Evolutionary conservation across 768 basidiomycete genomes (phyloP), one percentile per base, ranked within the genome.

Genomic region (Tylopilus plumbeoviolaceoides): DNA sequence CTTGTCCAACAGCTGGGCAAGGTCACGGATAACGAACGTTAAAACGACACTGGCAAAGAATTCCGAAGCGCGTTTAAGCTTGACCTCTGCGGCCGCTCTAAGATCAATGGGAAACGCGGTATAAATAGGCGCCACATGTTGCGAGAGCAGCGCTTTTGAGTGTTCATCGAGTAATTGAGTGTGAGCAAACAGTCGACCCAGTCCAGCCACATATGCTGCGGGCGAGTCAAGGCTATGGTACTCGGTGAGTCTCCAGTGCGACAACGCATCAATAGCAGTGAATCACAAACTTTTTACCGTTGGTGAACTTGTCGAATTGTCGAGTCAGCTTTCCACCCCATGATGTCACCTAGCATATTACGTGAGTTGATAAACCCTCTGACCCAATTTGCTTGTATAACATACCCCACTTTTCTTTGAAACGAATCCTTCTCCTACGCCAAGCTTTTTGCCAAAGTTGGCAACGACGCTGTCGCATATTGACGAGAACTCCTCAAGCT

Each of bases 11-110:
- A 95, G 72, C 62, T 87, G 83, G 39, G 89, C 89, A 58, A 93
- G 77, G 68, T 94, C 91, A 48, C 85, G 84, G 62, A 95, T 84
- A 62, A 95, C 91, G 66, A 95, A 94, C 17, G 89, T 89, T 56
- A 93, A 76, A 50, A 95, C 82, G 55, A 94, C 91, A 48, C 79
- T 88, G 23, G 89, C 89, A 61, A 95, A 95, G 68, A 95, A 95
- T 63, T 95, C 90, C n/a, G 90, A 91, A 31, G 83, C 79, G 57
- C 87, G 85, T 64, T 82, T 84, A 52, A 95, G 79, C 67, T 84
- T 86, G 61, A 78, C 74, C 64, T 94, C 91, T 52, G 87, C 78
- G 10, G 81, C 78, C 39, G 64, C 59, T 49, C 85, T 83, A 55
- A 86, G 65, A 52, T 91, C 84, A 40, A 67, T 44, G 5, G 89